Base-by-base conservation (phyloP, 352 stramenopile species). In the Phytopythium sindhum region DNA sequence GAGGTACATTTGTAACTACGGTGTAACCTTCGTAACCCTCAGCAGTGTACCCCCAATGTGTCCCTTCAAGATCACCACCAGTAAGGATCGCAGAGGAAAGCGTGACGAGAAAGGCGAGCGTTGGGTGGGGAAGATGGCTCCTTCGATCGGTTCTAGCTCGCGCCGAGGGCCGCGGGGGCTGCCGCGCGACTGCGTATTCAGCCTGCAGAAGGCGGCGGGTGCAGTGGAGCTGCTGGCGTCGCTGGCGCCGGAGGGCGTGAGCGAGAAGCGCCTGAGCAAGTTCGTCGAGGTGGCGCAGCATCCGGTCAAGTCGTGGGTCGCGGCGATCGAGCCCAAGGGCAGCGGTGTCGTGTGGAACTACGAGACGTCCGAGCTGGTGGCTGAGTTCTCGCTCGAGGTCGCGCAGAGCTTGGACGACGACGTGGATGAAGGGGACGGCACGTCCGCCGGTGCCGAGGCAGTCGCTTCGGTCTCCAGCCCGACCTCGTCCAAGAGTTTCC, bases 181-280 rank as follows among this genome's bases (percentile, higher is more conserved):
- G 12, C 78, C 75, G 24, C 64, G 74, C 65, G 75, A 80, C 10
- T 89, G 67, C n/a, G 70, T 88, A 29, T 84, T 88, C 56, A 77
- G 88, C 24, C 71, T 91, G 57, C 80, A 90, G 53, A 72, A 71
- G 19, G 77, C 70, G 11, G 57, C 78, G 14, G 68, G 65, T 0
- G 85, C 81, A 24, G 78, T 91, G 53, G 81, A 90, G 61, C 62
- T 91, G 17, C 51, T 84, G 47, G 74, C 73, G 55, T 73, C 78
- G n/a, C 64, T 91, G 45, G 50, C 64, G 44, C 67, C 78, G 7
- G 82, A 88, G 4, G 75, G 75, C 17, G 65, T 88, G 51, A 80
- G 70, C 65, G 82, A 89, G n/a, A 93, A 94, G 69, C 88, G 88
- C 50, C 70, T 75, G 26, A 90, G 80, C 57, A 81, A 81, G 23